Percentiles rank a stretch among this genome's conserved stretches.
phyloP scores from a whole-genome alignment of 2,329 filamentous ascomycete genomes.

The Cordyceps militaris region DNA sequence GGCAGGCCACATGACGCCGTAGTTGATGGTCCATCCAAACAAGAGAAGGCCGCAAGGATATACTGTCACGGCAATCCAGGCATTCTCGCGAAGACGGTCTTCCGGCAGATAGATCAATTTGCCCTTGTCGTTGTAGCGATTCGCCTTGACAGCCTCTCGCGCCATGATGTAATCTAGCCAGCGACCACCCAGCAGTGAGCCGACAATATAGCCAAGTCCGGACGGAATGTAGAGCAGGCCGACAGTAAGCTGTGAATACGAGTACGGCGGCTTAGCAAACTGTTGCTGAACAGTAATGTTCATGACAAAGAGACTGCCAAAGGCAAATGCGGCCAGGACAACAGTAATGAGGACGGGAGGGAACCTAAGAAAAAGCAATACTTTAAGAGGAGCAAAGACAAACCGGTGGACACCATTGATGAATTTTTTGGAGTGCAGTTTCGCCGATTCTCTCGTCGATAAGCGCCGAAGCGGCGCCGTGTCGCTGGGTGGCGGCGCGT shows the following conservation, averaged over 20 bases:
- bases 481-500: background rate
- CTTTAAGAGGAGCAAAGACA: constrained; percentile 64
- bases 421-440: constrained; percentile 26
- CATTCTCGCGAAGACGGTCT: constrained; percentile 77
- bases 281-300: constrained; percentile 70
- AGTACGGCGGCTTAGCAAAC: constrained; percentile 61
- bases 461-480: background rate
- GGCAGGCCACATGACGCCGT: constrained; percentile 58
- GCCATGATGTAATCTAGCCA: constrained; percentile 82
- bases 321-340: constrained; percentile 66
- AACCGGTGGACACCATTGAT: constrained; percentile 49
- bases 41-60: constrained; percentile 65
- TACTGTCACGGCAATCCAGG: constrained; percentile 64
- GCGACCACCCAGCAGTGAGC: constrained; percentile 61
- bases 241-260: constrained; percentile 59
- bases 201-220: constrained; percentile 63
- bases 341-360: constrained; percentile 68
- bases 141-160: constrained; percentile 63
- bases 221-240: constrained; percentile 73
- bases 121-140: constrained; percentile 60
- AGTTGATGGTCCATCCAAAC: constrained; percentile 68
- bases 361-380: constrained; percentile 66
- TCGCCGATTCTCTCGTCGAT: constrained; percentile 6
- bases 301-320: constrained; percentile 66
- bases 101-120: constrained; percentile 64